Conservation (phyloP, 2,329 filamentous ascomycete genomes). For the Mollisiaceae sp. region DNA sequence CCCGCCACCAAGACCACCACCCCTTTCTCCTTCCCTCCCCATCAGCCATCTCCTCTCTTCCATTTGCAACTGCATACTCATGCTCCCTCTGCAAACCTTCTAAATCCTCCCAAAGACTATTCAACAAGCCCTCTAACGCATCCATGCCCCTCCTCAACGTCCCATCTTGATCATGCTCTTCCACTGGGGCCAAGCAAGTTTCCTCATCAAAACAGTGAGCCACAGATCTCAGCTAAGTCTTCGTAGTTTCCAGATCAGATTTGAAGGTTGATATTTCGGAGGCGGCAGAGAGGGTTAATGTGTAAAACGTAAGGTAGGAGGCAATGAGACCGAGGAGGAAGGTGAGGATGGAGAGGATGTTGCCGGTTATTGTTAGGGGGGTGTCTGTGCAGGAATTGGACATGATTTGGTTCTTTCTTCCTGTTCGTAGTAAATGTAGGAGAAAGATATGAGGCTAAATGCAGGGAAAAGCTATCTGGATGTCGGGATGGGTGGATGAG, state of each 20-base stretch:
- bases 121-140: not conserved
- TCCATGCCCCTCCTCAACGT: not conserved
- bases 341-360: slow-evolving; percentile 7
- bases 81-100: not conserved
- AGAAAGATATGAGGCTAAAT: not conserved
- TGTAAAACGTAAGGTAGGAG: slow-evolving; percentile 12
- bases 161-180: not conserved
- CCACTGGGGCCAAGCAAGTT: not conserved
- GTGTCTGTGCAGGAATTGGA: not conserved
- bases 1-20: not conserved
- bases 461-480: not conserved
- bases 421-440: not conserved
- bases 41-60: not conserved
- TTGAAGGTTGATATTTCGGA: slow-evolving; percentile 14
- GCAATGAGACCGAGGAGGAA: slow-evolving; percentile 6
- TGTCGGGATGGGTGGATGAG: not conserved
- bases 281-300: not conserved
- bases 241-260: not conserved
- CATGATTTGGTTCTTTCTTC: not conserved
- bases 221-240: not conserved
- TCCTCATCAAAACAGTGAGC: not conserved
- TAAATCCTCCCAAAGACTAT: not conserved
- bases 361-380: not conserved
- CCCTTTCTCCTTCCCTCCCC: not conserved
- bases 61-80: not conserved